These are phyloP conservation scores for Vishniacozyma victoriae DNA, from an alignment of 768 basidiomycete genomes.

Conservation along the genomic window DNA sequence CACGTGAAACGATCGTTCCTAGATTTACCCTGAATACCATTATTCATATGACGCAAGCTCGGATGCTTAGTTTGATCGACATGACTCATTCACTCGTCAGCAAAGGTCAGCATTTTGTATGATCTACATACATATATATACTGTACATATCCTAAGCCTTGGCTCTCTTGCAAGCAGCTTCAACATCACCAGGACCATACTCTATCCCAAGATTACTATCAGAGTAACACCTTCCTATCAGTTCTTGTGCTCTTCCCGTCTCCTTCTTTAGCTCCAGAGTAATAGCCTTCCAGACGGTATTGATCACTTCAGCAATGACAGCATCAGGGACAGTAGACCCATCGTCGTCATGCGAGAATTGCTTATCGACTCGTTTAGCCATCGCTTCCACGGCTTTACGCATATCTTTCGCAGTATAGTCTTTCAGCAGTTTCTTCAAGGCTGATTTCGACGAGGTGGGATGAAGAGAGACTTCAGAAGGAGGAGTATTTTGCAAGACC, in stretches of 20 bases:
- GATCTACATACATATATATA: too few species aligned
- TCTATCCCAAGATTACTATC: slow-evolving; percentile 69
- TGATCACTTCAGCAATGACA: slow-evolving; percentile 52
- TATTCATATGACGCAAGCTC: too few species aligned
- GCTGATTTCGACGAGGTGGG: slow-evolving; percentile 67
- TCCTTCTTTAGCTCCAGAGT: slow-evolving; percentile 74
- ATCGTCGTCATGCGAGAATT: slow-evolving; percentile 67
- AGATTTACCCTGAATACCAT: too few species aligned
- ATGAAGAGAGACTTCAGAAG: slow-evolving; percentile 69
- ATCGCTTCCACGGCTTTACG: slow-evolving; percentile 80
- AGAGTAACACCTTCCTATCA: slow-evolving; percentile 72
- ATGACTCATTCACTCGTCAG: too few species aligned
- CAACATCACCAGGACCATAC: slow-evolving; percentile 67
- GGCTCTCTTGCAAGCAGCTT: slow-evolving; percentile 63
- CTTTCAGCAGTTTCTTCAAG: slow-evolving; percentile 78
- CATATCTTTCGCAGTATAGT: slow-evolving; percentile 79
- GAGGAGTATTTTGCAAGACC: slow-evolving; percentile 70
- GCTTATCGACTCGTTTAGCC: slow-evolving; percentile 89
- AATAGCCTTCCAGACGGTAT: slow-evolving; percentile 84
- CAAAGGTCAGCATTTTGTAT: too few species aligned
- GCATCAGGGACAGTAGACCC: slow-evolving; percentile 50
- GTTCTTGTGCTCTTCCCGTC: slow-evolving; percentile 61
- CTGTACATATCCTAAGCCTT: slow-evolving; percentile 6
- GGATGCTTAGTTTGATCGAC: too few species aligned
- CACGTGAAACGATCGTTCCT: too few species aligned